A percentile compares a stretch with the other conserved stretches of the same genome.
phyloP scores from a whole-genome alignment of 176 grass and related monocot species.

The Leersia perrieri region DNA sequence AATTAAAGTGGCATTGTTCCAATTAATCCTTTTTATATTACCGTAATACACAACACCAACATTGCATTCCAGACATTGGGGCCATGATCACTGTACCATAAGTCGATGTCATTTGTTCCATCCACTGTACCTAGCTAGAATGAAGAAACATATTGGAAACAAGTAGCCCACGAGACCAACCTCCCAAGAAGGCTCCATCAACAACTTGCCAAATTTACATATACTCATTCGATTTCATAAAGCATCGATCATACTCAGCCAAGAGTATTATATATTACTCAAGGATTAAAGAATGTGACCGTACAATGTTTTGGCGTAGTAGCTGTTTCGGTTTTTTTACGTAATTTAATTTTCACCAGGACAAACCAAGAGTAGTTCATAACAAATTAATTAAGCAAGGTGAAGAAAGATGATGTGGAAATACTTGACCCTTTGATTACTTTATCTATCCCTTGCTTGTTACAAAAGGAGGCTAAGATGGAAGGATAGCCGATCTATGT shows the following conservation, averaged over 20 bases:
- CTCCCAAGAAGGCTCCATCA: not conserved
- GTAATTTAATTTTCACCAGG: not conserved
- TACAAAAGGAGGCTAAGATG: not conserved
- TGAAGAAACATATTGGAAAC: not conserved
- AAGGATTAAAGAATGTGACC: not conserved
- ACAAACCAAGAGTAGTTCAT: not conserved
- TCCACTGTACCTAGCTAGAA: not conserved
- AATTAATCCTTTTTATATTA: too few relatives aligned
- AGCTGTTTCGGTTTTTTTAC: not conserved
- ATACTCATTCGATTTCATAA: not conserved
- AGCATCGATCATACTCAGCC: too few relatives aligned
- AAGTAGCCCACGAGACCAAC: not conserved
- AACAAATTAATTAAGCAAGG: not conserved
- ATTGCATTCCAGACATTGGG: constrained; percentile 34
- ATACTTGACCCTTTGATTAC: not conserved
- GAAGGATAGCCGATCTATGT: not conserved
- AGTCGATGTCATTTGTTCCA: constrained; percentile 20
- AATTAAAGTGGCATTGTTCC: too few relatives aligned
- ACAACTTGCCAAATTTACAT: not conserved
- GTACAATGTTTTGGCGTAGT: not conserved
- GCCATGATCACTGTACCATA: not conserved
- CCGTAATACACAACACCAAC: not conserved
- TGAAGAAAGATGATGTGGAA: not conserved
- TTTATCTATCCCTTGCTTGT: constrained; percentile 14
- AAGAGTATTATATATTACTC: not conserved